phyloP scores from a whole-genome alignment of 2,329 filamentous ascomycete species.

The Cordyceps farinosa region DNA sequence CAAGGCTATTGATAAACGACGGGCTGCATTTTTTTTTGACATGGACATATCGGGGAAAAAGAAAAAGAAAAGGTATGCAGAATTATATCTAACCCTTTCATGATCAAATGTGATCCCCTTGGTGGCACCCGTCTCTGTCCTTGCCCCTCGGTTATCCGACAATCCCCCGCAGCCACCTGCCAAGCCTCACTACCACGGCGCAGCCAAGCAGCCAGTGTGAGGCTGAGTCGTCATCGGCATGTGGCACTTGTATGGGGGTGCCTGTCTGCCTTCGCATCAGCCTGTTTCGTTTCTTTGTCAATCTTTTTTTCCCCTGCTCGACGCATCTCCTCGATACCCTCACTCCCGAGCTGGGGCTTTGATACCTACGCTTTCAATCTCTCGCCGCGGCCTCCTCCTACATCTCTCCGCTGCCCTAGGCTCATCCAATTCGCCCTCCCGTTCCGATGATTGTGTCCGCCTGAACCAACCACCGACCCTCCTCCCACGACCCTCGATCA shows the following conservation, averaged over 20 bases:
- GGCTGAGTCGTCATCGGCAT: slow-evolving; percentile 17
- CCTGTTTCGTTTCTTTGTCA: not conserved
- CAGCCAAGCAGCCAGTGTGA: slow-evolving; percentile 6
- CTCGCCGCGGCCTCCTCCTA: not conserved
- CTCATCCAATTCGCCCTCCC: not conserved
- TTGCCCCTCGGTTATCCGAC: slow-evolving; percentile 7
- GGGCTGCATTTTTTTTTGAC: too few relatives aligned
- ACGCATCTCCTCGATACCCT: not conserved
- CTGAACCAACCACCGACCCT: not conserved
- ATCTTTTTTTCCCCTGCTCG: not conserved
- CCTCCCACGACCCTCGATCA: slow-evolving; percentile 10
- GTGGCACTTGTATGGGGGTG: not conserved
- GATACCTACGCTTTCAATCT: not conserved
- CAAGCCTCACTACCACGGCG: slow-evolving; percentile 1
- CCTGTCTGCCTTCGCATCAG: slow-evolving; percentile 1
- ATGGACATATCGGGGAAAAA: too few relatives aligned
- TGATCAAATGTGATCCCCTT: too few relatives aligned
- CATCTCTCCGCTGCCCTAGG: not conserved
- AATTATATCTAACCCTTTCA: too few relatives aligned
- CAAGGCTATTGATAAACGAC: too few relatives aligned
- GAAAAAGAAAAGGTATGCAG: too few relatives aligned
- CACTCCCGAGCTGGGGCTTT: too few relatives aligned
- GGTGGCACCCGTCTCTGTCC: too few relatives aligned
- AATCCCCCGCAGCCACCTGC: slow-evolving; percentile 17
- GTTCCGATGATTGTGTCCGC: slow-evolving; percentile 2